These are phyloP conservation scores for Meyerozyma carpophila DNA, from an alignment of 1,139 yeast species.

Conservation along the genomic window DNA sequence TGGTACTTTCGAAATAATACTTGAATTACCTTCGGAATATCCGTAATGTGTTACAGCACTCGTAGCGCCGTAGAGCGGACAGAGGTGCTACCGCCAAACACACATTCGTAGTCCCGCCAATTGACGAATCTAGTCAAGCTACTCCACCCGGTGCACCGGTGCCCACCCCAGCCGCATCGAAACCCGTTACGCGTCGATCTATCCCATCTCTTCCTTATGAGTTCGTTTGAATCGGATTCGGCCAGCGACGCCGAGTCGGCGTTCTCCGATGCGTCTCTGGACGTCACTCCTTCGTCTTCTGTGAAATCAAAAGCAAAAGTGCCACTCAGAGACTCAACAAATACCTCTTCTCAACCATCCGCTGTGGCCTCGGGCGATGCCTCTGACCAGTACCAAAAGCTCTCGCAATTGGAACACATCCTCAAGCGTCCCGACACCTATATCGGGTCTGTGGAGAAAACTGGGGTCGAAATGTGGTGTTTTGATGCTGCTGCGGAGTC, in stretches of 20 bases:
- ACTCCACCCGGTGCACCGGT: too few species aligned
- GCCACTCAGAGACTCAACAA: neutral
- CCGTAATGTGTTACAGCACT: too few species aligned
- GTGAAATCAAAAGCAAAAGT: neutral
- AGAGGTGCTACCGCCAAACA: too few species aligned
- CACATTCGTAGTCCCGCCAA: too few species aligned
- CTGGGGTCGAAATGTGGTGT: constrained; percentile 82
- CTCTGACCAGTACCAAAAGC: constrained; percentile 85
- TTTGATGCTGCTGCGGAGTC: constrained; percentile 63
- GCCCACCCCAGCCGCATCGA: too few species aligned
- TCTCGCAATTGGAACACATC: constrained; percentile 93
- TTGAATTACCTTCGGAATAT: too few species aligned
- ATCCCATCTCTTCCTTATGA: neutral
- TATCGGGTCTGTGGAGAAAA: constrained; percentile 88
- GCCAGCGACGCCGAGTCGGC: constrained; percentile 7
- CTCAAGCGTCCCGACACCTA: constrained; percentile 97
- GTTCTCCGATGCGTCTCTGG: constrained; percentile 5
- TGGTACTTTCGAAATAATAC: too few species aligned
- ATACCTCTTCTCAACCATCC: neutral
- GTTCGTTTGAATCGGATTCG: constrained; percentile 8
- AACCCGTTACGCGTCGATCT: neutral
- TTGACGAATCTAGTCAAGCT: too few species aligned
- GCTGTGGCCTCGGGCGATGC: constrained; percentile 15
- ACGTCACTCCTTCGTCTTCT: neutral
- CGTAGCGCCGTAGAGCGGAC: too few species aligned